Conservation (phyloP, 306 rosid species). For the Gleditsia sinensis region DNA sequence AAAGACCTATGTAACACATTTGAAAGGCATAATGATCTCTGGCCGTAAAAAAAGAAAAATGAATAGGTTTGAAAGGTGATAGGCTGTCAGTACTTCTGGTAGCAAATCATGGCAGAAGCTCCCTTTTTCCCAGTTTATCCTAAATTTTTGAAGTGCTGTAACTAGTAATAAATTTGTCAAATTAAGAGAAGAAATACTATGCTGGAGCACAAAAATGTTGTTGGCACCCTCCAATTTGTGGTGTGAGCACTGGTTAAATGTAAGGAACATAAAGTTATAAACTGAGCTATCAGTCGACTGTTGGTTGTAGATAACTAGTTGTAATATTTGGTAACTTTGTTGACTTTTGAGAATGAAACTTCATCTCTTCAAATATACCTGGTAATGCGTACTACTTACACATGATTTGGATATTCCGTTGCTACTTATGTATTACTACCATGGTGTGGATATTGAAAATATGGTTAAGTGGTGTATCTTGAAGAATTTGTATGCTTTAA, state of each 20-base stretch:
- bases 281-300: background rate
- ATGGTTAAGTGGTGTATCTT: constrained; percentile 8
- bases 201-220: constrained; percentile 14
- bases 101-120: background rate
- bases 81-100: background rate
- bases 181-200: background rate
- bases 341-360: constrained; percentile 12
- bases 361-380: background rate
- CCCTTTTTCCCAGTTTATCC: background rate
- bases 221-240: background rate
- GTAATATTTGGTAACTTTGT: background rate
- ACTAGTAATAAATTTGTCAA: background rate
- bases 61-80: constrained; percentile 12
- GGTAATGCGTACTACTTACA: background rate
- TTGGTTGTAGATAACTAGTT: background rate
- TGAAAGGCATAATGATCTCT: constrained; percentile 21
- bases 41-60: background rate
- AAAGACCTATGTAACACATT: constrained; percentile 12
- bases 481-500: constrained; percentile 1
- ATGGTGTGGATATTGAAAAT: background rate
- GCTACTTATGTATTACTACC: background rate
- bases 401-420: background rate
- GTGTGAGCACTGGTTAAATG: background rate
- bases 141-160: background rate
- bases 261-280: background rate